Percentiles rank a stretch among this genome's conserved stretches.
phyloP scores from a whole-genome alignment of 352 stramenopile genomes.

The Globisporangium apiculatum region DNA sequence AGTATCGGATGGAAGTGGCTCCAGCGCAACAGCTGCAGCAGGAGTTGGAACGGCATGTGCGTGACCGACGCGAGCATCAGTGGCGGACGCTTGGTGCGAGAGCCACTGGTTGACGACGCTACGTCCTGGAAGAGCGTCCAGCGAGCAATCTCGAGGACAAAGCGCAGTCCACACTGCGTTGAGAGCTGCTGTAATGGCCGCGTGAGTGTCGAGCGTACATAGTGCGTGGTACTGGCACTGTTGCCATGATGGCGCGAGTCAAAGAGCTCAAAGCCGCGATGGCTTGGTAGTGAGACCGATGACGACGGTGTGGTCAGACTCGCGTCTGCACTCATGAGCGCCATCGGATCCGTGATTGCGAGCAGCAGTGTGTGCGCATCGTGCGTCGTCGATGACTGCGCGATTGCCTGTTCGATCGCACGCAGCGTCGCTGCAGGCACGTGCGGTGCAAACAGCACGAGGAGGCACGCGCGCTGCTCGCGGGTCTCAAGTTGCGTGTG shows the following conservation, averaged over 20 bases:
- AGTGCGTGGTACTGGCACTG: too few species aligned
- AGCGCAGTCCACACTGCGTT: conserved; percentile 41
- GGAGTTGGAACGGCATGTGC: conserved; percentile 61
- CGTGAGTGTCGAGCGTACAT: neutral
- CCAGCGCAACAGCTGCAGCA: conserved; percentile 62
- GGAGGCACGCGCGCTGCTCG: conserved; percentile 1
- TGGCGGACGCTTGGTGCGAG: neutral
- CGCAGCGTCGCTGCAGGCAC: neutral
- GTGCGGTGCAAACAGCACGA: conserved; percentile 9
- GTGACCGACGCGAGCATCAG: conserved; percentile 29
- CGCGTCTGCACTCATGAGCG: conserved; percentile 2
- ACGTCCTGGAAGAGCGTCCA: conserved; percentile 9
- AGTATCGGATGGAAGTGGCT: conserved; percentile 60
- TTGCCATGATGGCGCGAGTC: conserved; percentile 3
- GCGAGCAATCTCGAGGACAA: conserved; percentile 46
- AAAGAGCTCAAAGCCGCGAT: neutral
- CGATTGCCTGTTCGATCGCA: too few species aligned
- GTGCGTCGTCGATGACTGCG: neutral
- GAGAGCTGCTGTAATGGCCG: conserved; percentile 32
- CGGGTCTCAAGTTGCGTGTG: neutral
- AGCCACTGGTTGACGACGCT: neutral
- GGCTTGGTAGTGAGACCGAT: neutral
- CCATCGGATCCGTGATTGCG: conserved; percentile 6
- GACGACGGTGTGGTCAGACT: neutral
- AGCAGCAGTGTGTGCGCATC: conserved; percentile 8